Evolutionary conservation across 129 eudicot genomes (phyloP).

Genomic region (Deinandra increscens): DNA sequence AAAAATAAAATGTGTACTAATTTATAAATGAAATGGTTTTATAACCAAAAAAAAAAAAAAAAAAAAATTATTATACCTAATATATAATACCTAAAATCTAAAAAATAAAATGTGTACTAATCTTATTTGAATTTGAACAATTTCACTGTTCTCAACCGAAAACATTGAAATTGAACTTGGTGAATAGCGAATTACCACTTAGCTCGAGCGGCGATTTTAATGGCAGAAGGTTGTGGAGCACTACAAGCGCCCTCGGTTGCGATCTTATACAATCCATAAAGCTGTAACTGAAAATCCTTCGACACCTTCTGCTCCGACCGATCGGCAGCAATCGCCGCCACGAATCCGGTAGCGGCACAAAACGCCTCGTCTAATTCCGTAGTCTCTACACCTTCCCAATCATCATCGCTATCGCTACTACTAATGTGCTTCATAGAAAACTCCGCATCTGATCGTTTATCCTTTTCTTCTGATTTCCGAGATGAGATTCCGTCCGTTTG

Average conservation of each 20-base stretch:
- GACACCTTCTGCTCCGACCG: conserved; percentile 53
- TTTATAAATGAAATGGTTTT: too few relatives aligned
- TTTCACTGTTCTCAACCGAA: too few relatives aligned
- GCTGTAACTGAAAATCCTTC: conserved; percentile 61
- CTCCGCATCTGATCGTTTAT: conserved; percentile 25
- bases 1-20: too few relatives aligned
- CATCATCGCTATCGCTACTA: conserved; percentile 58
- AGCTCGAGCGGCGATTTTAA: conserved; percentile 82
- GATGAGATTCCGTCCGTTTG: background rate
- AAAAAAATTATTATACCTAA: too few relatives aligned
- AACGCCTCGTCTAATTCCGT: conserved; percentile 79
- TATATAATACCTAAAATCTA: too few relatives aligned
- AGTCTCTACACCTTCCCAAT: conserved; percentile 97
- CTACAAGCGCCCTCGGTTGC: conserved; percentile 92
- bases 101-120: too few relatives aligned
- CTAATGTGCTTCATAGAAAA: conserved; percentile 25
- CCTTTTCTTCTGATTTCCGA: conserved; percentile 14
- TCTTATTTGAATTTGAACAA: too few relatives aligned
- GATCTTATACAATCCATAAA: conserved; percentile 83
- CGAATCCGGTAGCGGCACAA: conserved; percentile 79
- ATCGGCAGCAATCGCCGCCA: conserved; percentile 69
- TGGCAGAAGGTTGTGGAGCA: conserved; percentile 69
- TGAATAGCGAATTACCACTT: conserved; percentile 54
- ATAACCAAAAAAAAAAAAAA: too few relatives aligned
- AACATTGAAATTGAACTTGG: background rate